These are phyloP conservation scores for Tillandsia fasciculata DNA, from an alignment of 176 grass and related monocot genomes.

Conservation along the genomic window DNA sequence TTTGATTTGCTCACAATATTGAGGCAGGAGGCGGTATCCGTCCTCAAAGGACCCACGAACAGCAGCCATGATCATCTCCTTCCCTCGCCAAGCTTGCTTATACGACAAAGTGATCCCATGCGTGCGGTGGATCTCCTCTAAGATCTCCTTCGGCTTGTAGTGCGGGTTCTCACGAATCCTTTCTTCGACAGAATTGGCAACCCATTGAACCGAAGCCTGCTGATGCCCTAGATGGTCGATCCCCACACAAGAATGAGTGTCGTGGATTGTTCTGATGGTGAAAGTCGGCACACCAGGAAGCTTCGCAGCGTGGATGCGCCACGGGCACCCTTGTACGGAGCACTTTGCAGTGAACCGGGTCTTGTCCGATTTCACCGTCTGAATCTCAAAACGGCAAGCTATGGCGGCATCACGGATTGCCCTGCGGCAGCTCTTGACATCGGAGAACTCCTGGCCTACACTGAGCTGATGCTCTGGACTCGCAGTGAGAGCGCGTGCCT, in stretches of 20 bases:
- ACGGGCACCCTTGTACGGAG: slow-evolving; percentile 64
- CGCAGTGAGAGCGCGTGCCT: slow-evolving; percentile 49
- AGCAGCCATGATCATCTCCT: slow-evolving; percentile 87
- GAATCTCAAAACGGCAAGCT: slow-evolving; percentile 92
- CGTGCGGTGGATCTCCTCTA: slow-evolving; percentile 94
- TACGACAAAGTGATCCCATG: slow-evolving; percentile 96
- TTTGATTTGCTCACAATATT: slow-evolving; percentile 79
- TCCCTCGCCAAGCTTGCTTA: slow-evolving; percentile 99
- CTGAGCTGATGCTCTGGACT: slow-evolving; percentile 53
- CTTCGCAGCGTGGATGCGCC: slow-evolving; percentile 89
- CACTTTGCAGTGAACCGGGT: slow-evolving; percentile 80
- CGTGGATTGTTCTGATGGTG: slow-evolving; percentile 86
- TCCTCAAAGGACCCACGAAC: slow-evolving; percentile 94
- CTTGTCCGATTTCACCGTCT: slow-evolving; percentile 96
- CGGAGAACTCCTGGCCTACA: slow-evolving; percentile 75
- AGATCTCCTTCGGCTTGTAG: slow-evolving; percentile 95
- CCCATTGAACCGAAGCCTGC: slow-evolving; percentile 97
- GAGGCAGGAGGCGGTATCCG: slow-evolving; percentile 78
- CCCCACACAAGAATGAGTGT: slow-evolving; percentile 62
- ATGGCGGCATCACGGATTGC: slow-evolving; percentile 88
- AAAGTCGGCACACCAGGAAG: slow-evolving; percentile 80
- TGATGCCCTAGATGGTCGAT: slow-evolving; percentile 94
- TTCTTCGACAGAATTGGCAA: slow-evolving; percentile 80
- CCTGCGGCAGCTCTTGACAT: slow-evolving; percentile 87
- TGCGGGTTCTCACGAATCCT: slow-evolving; percentile 86